Percentiles rank a stretch among this genome's conserved stretches.
phyloP scores from a whole-genome alignment of 2,329 filamentous ascomycete genomes.

The Alternaria incomplexa region DNA sequence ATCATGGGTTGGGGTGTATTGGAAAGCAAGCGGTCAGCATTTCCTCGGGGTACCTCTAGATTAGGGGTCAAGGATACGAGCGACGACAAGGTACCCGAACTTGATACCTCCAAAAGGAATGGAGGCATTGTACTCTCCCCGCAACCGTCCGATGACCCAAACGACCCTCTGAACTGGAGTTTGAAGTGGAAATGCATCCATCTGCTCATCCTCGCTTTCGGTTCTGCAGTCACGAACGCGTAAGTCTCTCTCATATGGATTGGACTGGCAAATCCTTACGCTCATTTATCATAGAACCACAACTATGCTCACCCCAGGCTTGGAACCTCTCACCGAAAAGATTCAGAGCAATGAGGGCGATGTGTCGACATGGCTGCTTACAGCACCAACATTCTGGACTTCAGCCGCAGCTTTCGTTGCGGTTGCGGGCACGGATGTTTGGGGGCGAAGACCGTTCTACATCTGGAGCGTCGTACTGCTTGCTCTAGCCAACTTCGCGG shows the following conservation, averaged over 20 bases:
- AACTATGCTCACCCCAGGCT: constrained; percentile 18
- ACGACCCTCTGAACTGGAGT: constrained; percentile 20
- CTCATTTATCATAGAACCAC: constrained; percentile 8
- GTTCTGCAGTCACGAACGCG: constrained; percentile 19
- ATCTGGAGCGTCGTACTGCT: constrained; percentile 14
- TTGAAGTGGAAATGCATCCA: constrained; percentile 13
- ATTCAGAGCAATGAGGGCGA: constrained; percentile 17
- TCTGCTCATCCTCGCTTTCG: constrained; percentile 16
- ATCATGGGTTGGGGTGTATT: constrained; percentile 19
- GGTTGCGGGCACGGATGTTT: constrained; percentile 17
- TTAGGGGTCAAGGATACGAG: constrained; percentile 8
- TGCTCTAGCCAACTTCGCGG: constrained; percentile 12
- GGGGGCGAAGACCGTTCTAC: constrained; percentile 16
- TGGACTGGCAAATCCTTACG: not conserved
- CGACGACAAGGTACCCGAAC: constrained; percentile 5
- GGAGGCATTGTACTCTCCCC: constrained; percentile 6
- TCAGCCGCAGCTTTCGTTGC: constrained; percentile 16
- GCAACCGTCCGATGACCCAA: constrained; percentile 8
- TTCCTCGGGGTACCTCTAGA: constrained; percentile 10
- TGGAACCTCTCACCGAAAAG: constrained; percentile 10
- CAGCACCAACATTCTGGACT: constrained; percentile 20
- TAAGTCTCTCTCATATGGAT: not conserved
- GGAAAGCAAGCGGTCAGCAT: constrained; percentile 13
- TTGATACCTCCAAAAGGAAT: constrained; percentile 5
- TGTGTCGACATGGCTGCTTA: constrained; percentile 16